These are phyloP conservation scores for Phytopythium aichiense DNA, from an alignment of 352 stramenopile genomes.

Conservation along the genomic window DNA sequence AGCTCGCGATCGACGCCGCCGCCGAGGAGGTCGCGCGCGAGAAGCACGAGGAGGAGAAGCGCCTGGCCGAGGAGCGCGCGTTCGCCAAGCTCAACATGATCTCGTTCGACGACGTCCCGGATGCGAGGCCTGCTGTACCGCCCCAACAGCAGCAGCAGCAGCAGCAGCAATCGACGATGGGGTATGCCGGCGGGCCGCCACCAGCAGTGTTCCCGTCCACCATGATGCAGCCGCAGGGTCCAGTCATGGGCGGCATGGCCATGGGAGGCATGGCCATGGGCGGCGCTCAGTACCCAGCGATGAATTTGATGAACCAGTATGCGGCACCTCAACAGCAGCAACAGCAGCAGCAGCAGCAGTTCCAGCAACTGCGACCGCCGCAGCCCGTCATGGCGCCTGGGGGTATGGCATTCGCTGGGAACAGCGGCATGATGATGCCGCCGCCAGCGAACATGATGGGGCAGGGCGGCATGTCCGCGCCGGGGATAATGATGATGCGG, in stretches of 20 bases:
- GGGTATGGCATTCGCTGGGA: not conserved
- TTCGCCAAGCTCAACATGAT: slow-evolving; percentile 83
- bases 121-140: not conserved
- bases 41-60: slow-evolving; percentile 51
- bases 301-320: not conserved
- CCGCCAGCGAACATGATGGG: slow-evolving; percentile 16
- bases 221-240: slow-evolving; percentile 6
- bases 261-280: slow-evolving; percentile 14
- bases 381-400: slow-evolving; percentile 24
- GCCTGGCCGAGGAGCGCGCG: slow-evolving; percentile 41
- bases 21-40: slow-evolving; percentile 31
- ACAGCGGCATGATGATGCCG: slow-evolving; percentile 9
- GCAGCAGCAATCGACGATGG: not conserved
- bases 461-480: not conserved
- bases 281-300: not conserved
- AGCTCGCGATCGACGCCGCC: slow-evolving; percentile 55
- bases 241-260: slow-evolving; percentile 2
- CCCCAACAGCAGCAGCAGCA: slow-evolving; percentile 17
- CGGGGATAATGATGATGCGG: slow-evolving; percentile 13
- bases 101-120: slow-evolving; percentile 53
- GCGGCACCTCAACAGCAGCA: slow-evolving; percentile 5
- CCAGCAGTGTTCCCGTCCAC: slow-evolving; percentile 8
- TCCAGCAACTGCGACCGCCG: slow-evolving; percentile 31
- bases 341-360: slow-evolving; percentile 13
- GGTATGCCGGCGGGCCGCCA: not conserved